Conservation (phyloP, 2,329 filamentous ascomycete species). For the Aspergillus candidus region DNA sequence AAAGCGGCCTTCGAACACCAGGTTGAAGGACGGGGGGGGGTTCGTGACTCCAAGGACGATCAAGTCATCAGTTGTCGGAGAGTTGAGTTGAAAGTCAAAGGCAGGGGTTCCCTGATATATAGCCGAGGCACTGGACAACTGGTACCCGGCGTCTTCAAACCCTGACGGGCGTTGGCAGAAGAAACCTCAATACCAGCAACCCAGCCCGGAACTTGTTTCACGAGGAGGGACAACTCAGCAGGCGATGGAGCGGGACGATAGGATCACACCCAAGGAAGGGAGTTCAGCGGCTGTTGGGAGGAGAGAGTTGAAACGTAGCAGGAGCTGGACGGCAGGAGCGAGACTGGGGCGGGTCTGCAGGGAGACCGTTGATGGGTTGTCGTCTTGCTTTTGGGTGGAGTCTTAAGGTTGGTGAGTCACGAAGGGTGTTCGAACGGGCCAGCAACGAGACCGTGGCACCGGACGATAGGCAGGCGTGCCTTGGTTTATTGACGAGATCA, state of each 20-base stretch:
- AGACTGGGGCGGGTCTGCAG: too few relatives aligned
- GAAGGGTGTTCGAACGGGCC: too few relatives aligned
- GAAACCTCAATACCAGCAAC: slow-evolving; percentile 21
- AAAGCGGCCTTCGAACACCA: slow-evolving; percentile 31
- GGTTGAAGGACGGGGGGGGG: slow-evolving; percentile 24
- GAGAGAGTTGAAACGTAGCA: slow-evolving; percentile 12
- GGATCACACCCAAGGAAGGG: slow-evolving; percentile 12
- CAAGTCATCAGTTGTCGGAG: slow-evolving; percentile 23
- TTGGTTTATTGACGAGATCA: not conserved
- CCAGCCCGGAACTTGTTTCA: slow-evolving; percentile 9
- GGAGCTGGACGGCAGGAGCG: too few relatives aligned
- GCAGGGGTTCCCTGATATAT: slow-evolving; percentile 8
- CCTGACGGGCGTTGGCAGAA: slow-evolving; percentile 13
- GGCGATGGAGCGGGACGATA: slow-evolving; percentile 3
- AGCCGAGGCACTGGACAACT: slow-evolving; percentile 19
- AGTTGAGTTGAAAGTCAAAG: not conserved
- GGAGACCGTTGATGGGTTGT: too few relatives aligned
- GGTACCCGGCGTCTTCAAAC: slow-evolving; percentile 18
- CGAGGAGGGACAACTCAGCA: slow-evolving; percentile 12
- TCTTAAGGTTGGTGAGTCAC: too few relatives aligned
- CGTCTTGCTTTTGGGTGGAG: not conserved
- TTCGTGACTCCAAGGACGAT: slow-evolving; percentile 28
- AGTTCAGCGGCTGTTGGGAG: not conserved
- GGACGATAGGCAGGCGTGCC: too few relatives aligned
- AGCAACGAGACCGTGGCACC: too few relatives aligned